Percentiles rank a stretch among this genome's conserved stretches.
These are phyloP conservation scores for Eucalyptus erythrocorys DNA, from an alignment of 345 rosid genomes.

Conservation along the genomic window DNA sequence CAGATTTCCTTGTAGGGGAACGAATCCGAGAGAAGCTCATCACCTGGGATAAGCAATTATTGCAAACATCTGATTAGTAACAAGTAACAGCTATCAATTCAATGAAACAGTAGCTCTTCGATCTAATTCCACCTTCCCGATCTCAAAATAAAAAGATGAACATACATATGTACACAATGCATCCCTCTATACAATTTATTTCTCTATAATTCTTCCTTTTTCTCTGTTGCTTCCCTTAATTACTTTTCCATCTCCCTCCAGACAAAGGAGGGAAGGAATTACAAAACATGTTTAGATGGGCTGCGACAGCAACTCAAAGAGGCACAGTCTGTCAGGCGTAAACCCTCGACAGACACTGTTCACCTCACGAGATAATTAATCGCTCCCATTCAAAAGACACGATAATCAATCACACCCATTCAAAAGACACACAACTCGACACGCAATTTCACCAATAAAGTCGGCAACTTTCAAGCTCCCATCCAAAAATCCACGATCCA, in stretches of 20 bases:
- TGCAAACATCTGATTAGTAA: not conserved
- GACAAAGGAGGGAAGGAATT: not conserved
- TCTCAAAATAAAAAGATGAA: not conserved
- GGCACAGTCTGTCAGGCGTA: not conserved
- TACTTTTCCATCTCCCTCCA: not conserved
- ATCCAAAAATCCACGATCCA: not conserved
- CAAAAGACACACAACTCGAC: not conserved
- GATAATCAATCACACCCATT: not conserved
- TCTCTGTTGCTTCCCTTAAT: not conserved
- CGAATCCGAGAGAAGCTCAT: conserved; percentile 95
- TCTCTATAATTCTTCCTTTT: not conserved
- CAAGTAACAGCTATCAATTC: not conserved
- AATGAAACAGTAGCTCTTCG: not conserved
- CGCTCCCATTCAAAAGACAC: not conserved
- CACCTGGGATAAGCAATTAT: conserved; percentile 25
- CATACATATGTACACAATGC: not conserved
- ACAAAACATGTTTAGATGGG: not conserved
- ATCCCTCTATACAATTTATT: not conserved
- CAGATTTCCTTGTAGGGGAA: conserved; percentile 78
- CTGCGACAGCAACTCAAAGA: not conserved
- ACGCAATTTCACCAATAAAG: not conserved
- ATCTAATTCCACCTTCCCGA: not conserved
- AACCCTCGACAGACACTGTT: not conserved
- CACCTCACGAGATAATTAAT: not conserved
- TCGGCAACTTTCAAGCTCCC: not conserved